Evolutionary conservation across 2,329 filamentous ascomycete species (phyloP), one percentile per base, ranked within the genome.

Genomic region (Leptographium lundbergii): DNA sequence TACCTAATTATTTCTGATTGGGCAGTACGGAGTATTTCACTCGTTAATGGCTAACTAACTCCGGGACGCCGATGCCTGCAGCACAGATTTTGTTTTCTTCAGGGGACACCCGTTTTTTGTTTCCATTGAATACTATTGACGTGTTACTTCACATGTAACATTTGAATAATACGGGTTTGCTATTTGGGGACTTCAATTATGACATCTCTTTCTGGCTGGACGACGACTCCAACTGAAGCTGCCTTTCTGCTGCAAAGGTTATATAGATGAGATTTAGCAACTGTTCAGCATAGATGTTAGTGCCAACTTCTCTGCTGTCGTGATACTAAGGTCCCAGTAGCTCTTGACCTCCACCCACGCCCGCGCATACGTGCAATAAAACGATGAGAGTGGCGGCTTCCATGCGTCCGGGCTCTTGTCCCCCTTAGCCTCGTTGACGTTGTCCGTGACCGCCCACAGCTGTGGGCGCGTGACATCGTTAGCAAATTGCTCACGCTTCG

Each of bases 271-370:
- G 17, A 14, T n/a, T 14, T 58, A 62, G 54, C 87, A 89, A 14
- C 81, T 84, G 63, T 75, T 73, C 67, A 90, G 68, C 84, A 89
- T 88, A 55, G 71, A 75, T 0, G 73, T 74, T 62, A 91, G 71
- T 0, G 87, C 86, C 19, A 72, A 72, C 77, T 89, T 90, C 78
- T 95, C 89, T 0, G 81, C 82, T 54, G 75, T 76, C 1, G 86
- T 92, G 61, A 94, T 75, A 19, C 80, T 86, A 64, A 95, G 72
- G 1, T 69, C 70, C 69, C 87, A 94, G 66, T 83, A 81, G 66
- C 77, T 81, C 81, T 94, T 95, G 65, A 95, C 88, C 67, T 82
- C 79, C 48, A 92, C 78, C 85, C 86, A 95, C 68, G 85, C 82
- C 68, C 81, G 78, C 17, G 88, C 86, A 67, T 95, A 94, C 32